Conservation (phyloP, 495 filamentous ascomycete genomes). For the Aspergillus incahuasiensis region DNA sequence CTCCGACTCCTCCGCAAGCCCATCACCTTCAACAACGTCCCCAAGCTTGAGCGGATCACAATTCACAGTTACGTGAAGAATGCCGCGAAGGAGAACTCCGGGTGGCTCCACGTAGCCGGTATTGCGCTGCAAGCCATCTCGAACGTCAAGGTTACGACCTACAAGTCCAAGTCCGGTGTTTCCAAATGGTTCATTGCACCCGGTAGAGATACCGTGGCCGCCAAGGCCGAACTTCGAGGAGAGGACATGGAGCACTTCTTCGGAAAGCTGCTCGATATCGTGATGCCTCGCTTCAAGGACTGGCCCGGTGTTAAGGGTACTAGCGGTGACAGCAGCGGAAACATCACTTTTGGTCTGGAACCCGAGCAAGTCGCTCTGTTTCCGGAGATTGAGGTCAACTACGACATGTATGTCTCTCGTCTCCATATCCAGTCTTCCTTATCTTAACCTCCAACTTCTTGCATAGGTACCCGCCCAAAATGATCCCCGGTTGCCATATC, state of each 20-base stretch:
- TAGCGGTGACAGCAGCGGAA: conserved; percentile 79
- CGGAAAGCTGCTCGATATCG: conserved; percentile 77
- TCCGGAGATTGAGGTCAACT: conserved; percentile 90
- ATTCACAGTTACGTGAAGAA: conserved; percentile 66
- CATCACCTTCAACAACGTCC: conserved; percentile 81
- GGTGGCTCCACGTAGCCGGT: conserved; percentile 71
- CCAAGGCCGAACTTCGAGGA: conserved; percentile 66
- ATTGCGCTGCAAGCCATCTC: conserved; percentile 83
- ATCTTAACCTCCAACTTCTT: background rate
- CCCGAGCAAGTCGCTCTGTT: conserved; percentile 71
- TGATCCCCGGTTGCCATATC: conserved; percentile 89
- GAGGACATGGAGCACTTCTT: conserved; percentile 87
- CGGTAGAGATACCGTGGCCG: conserved; percentile 47
- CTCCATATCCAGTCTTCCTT: background rate
- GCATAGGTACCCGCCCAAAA: conserved; percentile 72
- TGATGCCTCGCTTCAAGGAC: conserved; percentile 92
- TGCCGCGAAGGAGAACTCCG: conserved; percentile 57
- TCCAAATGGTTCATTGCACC: conserved; percentile 58
- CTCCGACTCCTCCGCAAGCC: conserved; percentile 69
- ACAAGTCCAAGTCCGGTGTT: conserved; percentile 62
- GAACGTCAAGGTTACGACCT: conserved; percentile 66
- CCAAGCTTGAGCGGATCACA: conserved; percentile 73
- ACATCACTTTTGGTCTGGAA: conserved; percentile 74
- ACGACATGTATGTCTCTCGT: conserved; percentile 66
- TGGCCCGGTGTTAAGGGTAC: conserved; percentile 76